Conservation (phyloP, 148 eudicot species). For the Nepenthes mirabilis region DNA sequence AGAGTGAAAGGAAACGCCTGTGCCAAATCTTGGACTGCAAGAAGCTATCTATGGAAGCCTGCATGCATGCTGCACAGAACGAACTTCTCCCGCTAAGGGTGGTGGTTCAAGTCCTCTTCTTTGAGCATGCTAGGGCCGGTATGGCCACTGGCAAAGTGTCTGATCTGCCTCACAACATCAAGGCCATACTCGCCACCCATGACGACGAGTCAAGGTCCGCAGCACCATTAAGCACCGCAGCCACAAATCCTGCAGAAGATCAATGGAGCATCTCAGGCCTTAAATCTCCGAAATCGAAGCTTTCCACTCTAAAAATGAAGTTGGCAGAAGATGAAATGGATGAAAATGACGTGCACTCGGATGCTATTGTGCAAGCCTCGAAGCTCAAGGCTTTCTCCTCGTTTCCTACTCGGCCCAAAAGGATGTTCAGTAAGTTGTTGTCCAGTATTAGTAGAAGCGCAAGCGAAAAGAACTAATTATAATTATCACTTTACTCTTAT, state of each 20-base stretch:
- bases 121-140: conserved; percentile 61
- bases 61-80: conserved; percentile 72
- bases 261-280: conserved; percentile 76
- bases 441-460: conserved; percentile 42
- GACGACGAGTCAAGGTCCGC: conserved; percentile 22
- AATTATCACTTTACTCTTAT: not conserved
- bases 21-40: conserved; percentile 74
- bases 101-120: conserved; percentile 83
- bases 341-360: not conserved
- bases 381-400: conserved; percentile 45
- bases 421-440: conserved; percentile 73
- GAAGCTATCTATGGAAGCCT: conserved; percentile 52
- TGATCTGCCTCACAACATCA: conserved; percentile 53
- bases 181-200: conserved; percentile 48
- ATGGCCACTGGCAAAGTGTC: conserved; percentile 37
- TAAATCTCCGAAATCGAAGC: conserved; percentile 43
- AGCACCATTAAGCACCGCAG: conserved; percentile 21
- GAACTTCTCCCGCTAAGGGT: conserved; percentile 69
- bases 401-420: conserved; percentile 57
- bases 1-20: conserved; percentile 64
- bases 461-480: conserved; percentile 29
- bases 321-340: conserved; percentile 59
- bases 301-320: conserved; percentile 62
- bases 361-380: conserved; percentile 29
- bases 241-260: conserved; percentile 28